A percentile compares a stretch with the other conserved stretches of the same genome.
phyloP scores from a whole-genome alignment of 768 basidiomycete genomes.

The Mycena pura region DNA sequence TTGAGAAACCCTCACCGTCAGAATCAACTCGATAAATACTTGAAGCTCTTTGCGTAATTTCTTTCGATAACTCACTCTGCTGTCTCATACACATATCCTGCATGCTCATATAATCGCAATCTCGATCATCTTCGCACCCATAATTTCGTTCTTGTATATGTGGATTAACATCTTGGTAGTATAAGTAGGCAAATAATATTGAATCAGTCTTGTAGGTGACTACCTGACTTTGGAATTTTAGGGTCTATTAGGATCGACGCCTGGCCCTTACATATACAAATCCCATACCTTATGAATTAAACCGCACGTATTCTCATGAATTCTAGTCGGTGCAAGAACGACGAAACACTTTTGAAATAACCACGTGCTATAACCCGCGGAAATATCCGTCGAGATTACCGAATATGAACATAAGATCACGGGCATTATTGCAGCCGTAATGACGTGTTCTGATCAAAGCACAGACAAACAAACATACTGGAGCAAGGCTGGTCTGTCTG shows the following conservation, averaged over 20 bases:
- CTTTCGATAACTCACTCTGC: slow-evolving; percentile 31
- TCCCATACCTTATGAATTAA: background rate
- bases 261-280: background rate
- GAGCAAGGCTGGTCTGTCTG: no score
- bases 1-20: slow-evolving; percentile 55
- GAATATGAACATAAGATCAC: no score
- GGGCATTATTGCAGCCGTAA: slow-evolving; percentile 25
- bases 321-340: no score
- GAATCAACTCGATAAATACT: slow-evolving; percentile 25
- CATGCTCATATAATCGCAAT: slow-evolving; percentile 34
- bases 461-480: background rate
- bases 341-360: no score
- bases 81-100: slow-evolving; percentile 17
- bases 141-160: slow-evolving; percentile 38
- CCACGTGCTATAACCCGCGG: no score
- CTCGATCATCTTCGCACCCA: slow-evolving; percentile 38
- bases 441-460: slow-evolving; percentile 13
- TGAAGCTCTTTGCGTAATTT: slow-evolving; percentile 33
- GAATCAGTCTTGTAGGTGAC: no score
- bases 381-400: no score
- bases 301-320: background rate
- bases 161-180: no score
- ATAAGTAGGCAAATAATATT: no score
- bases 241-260: no score
- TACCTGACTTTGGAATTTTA: no score